A percentile compares a stretch with the other conserved stretches of the same genome.
phyloP scores from a whole-genome alignment of 441 rosid species.

The Syzygium syzygioides region DNA sequence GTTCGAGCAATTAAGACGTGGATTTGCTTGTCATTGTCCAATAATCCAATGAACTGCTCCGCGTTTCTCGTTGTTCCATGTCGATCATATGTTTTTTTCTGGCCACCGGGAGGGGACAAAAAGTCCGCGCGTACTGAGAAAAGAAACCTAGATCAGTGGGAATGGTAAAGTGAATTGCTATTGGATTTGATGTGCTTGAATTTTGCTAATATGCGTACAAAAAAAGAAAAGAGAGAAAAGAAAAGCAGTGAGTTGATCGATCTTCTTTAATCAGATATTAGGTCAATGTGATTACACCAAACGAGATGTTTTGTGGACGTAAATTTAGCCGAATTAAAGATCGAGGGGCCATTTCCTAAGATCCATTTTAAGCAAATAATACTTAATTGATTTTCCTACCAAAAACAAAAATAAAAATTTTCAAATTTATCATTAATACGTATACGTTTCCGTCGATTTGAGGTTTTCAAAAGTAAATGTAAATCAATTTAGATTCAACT shows the following conservation, averaged over 20 bases:
- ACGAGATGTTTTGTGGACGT: background rate
- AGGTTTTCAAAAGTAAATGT: background rate
- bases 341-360: background rate
- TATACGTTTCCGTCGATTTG: background rate
- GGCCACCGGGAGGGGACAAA: background rate
- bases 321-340: background rate
- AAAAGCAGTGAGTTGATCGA: background rate
- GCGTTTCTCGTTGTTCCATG: background rate
- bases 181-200: background rate
- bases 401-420: background rate
- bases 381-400: background rate
- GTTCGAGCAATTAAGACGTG: background rate
- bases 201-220: background rate
- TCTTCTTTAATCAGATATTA: background rate
- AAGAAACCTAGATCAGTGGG: background rate
- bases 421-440: background rate
- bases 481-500: background rate
- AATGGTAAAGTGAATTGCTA: background rate
- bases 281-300: background rate
- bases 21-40: background rate
- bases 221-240: background rate
- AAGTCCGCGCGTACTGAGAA: background rate
- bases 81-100: background rate
- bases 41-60: background rate
- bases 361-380: background rate